phyloP scores from a whole-genome alignment of 2,329 filamentous ascomycete species.

The Raffaelea albimanens region DNA sequence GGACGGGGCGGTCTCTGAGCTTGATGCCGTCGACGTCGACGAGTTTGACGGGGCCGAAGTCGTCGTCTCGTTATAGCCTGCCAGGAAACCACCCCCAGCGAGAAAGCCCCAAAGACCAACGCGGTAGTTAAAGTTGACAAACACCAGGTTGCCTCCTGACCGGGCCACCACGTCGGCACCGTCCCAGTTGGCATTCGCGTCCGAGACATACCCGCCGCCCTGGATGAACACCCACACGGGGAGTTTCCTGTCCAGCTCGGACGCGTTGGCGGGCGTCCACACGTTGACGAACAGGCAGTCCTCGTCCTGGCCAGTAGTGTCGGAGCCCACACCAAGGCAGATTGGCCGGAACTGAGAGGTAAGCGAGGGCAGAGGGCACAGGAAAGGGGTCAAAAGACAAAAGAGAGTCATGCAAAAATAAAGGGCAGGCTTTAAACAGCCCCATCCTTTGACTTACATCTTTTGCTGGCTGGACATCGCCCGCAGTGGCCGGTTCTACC shows the following conservation, averaged over 20 bases:
- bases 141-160: slow-evolving; percentile 30
- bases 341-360: background rate
- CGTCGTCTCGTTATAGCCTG: slow-evolving; percentile 26
- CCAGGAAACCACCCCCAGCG: too few species aligned
- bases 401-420: too few species aligned
- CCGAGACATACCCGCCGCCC: slow-evolving; percentile 44
- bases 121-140: slow-evolving; percentile 53
- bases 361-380: too few species aligned
- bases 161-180: slow-evolving; percentile 33
- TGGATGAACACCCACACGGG: slow-evolving; percentile 40
- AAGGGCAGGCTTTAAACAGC: too few species aligned
- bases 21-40: slow-evolving; percentile 40
- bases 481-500: slow-evolving; percentile 21
- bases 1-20: too few species aligned
- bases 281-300: slow-evolving; percentile 64
- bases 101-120: slow-evolving; percentile 55
- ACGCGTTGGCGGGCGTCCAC: slow-evolving; percentile 42
- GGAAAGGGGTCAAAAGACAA: too few species aligned
- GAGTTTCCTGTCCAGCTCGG: slow-evolving; percentile 22
- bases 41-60: slow-evolving; percentile 42
- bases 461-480: slow-evolving; percentile 16
- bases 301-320: slow-evolving; percentile 33
- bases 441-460: too few species aligned
- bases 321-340: slow-evolving; percentile 32
- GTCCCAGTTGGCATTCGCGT: slow-evolving; percentile 36